Conservation (phyloP, 257 asterid species). For the Solanum arcanum region DNA sequence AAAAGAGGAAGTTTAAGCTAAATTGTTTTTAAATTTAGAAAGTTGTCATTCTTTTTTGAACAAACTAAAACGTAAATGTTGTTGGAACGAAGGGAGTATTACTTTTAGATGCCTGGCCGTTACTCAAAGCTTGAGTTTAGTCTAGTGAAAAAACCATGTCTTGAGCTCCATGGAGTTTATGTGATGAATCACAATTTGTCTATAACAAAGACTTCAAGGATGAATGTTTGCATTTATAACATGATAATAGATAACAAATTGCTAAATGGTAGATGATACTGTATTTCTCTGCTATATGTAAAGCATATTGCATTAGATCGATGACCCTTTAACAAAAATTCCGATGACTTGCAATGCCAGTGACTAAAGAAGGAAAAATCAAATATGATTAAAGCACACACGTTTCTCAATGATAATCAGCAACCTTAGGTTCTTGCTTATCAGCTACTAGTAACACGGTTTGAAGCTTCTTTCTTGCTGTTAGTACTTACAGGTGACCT, state of each 20-base stretch:
- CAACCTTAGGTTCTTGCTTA: neutral
- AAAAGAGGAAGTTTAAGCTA: neutral
- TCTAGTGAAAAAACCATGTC: neutral
- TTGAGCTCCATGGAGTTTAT: neutral
- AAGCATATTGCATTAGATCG: neutral
- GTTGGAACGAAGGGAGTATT: neutral
- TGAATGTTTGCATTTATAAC: too few relatives aligned
- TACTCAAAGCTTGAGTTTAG: neutral
- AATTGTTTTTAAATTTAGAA: neutral
- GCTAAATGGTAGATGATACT: neutral
- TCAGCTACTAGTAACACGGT: neutral
- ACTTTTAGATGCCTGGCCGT: neutral
- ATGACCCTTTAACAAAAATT: neutral
- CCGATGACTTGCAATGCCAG: neutral
- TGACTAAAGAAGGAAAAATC: neutral
- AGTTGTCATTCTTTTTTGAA: too few relatives aligned
- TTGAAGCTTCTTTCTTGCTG: too few relatives aligned
- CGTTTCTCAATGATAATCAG: neutral
- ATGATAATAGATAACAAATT: too few relatives aligned
- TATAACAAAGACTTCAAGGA: neutral
- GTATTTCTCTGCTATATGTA: neutral
- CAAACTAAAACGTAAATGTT: neutral
- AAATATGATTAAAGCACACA: fast-evolving
- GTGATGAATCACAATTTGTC: neutral
- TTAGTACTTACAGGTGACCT: neutral